A percentile compares a stretch with the other conserved stretches of the same genome.
Evolutionary conservation across 1,284 basidiomycete species (phyloP).

Genomic region (Rugosomyces carneus): DNA sequence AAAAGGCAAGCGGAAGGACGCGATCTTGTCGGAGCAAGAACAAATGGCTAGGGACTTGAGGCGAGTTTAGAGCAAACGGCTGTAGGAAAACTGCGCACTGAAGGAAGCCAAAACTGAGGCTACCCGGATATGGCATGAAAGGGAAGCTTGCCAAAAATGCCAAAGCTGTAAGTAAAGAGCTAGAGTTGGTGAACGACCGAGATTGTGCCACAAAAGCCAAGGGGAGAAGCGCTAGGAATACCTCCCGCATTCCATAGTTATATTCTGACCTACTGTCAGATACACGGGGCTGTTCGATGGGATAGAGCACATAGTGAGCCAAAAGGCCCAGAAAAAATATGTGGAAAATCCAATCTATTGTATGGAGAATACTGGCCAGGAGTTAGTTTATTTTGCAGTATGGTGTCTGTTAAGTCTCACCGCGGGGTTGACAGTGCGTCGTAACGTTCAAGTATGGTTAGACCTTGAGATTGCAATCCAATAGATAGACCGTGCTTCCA

Average conservation of each 20-base stretch:
- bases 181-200: slow-evolving; percentile 18
- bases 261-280: slow-evolving; percentile 15
- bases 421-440: slow-evolving; percentile 38
- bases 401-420: slow-evolving; percentile 24
- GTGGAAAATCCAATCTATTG: slow-evolving; percentile 36
- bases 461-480: slow-evolving; percentile 1
- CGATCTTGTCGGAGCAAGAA: slow-evolving; percentile 32
- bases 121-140: slow-evolving; percentile 32
- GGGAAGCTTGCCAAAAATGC: slow-evolving; percentile 27
- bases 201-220: slow-evolving; percentile 25
- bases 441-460: slow-evolving; percentile 21
- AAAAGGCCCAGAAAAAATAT: slow-evolving; percentile 35
- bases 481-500: slow-evolving; percentile 37
- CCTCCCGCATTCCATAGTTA: slow-evolving; percentile 28
- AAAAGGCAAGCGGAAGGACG: slow-evolving; percentile 37
- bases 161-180: slow-evolving; percentile 19
- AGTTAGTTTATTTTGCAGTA: background rate
- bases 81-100: slow-evolving; percentile 35
- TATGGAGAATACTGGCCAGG: slow-evolving; percentile 38
- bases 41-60: slow-evolving; percentile 35
- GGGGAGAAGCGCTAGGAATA: slow-evolving; percentile 31
- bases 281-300: slow-evolving; percentile 28
- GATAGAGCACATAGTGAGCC: slow-evolving; percentile 38
- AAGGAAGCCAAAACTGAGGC: slow-evolving; percentile 33
- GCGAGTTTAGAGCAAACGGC: slow-evolving; percentile 38